Evolutionary conservation across 2,329 filamentous ascomycete species (phyloP).

Genomic region (Apiospora arundinis): DNA sequence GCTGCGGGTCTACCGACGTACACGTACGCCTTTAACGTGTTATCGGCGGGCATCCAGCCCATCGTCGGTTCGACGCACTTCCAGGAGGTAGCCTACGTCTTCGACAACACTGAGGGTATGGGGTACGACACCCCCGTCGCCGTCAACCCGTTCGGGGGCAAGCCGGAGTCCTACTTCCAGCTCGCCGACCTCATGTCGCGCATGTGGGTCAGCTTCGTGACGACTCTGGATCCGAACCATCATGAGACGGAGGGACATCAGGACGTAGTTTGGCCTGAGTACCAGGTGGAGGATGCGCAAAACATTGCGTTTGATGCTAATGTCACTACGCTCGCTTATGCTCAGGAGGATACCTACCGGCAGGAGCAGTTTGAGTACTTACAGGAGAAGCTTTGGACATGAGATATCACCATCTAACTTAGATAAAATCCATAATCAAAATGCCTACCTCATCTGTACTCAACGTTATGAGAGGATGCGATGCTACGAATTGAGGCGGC

Average conservation of each 20-base stretch:
- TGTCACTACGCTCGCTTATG: conserved; percentile 27
- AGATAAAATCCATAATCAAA: neutral
- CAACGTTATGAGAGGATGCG: no score
- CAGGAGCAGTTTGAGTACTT: conserved; percentile 26
- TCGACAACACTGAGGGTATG: conserved; percentile 55
- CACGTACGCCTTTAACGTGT: conserved; percentile 46
- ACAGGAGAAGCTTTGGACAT: conserved; percentile 15
- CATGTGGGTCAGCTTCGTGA: conserved; percentile 59
- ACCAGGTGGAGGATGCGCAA: conserved; percentile 30
- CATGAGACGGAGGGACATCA: neutral
- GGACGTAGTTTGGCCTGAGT: neutral
- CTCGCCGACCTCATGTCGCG: conserved; percentile 55
- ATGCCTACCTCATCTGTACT: neutral
- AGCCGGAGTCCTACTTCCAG: conserved; percentile 47
- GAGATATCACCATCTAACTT: no score
- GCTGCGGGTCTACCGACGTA: conserved; percentile 56
- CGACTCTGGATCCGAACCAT: conserved; percentile 51
- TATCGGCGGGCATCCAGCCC: conserved; percentile 35
- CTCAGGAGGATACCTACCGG: conserved; percentile 27
- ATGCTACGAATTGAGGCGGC: no score
- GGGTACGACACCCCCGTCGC: conserved; percentile 45
- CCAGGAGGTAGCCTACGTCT: conserved; percentile 59
- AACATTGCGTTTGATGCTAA: conserved; percentile 26
- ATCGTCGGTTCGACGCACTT: conserved; percentile 43
- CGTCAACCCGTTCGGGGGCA: conserved; percentile 45